A percentile compares a stretch with the other conserved stretches of the same genome.
Conservation (phyloP, 140 eudicot genomes). For the Senecio squalidus region DNA sequence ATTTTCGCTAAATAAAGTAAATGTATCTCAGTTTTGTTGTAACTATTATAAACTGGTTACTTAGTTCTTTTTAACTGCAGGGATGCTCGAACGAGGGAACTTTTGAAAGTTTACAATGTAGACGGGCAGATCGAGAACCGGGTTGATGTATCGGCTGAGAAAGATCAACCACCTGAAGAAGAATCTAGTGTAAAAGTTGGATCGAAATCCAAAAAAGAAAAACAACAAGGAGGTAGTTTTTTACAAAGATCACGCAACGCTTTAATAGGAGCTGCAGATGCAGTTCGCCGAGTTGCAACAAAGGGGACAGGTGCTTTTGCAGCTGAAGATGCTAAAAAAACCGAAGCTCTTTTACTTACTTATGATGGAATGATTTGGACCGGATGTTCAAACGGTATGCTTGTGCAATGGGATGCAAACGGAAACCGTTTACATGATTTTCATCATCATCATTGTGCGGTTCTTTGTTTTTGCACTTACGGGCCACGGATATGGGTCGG, state of each 20-base stretch:
- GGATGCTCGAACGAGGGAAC: slow-evolving; percentile 99
- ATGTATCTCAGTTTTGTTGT: no score
- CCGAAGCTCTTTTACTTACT: slow-evolving; percentile 77
- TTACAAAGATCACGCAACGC: slow-evolving; percentile 92
- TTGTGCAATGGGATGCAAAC: slow-evolving; percentile 93
- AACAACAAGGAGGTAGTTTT: slow-evolving; percentile 65
- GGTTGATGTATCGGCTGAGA: slow-evolving; percentile 51
- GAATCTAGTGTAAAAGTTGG: slow-evolving; percentile 67
- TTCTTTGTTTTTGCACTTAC: slow-evolving; percentile 71
- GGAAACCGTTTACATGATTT: slow-evolving; percentile 80
- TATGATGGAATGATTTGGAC: slow-evolving; percentile 89
- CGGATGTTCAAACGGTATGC: slow-evolving; percentile 80
- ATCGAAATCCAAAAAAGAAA: slow-evolving; percentile 78
- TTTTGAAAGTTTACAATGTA: slow-evolving; percentile 72
- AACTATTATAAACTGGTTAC: no score
- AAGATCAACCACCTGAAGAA: slow-evolving; percentile 71
- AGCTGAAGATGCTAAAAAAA: slow-evolving; percentile 77
- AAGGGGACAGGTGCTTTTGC: slow-evolving; percentile 76
- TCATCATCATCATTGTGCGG: slow-evolving; percentile 77
- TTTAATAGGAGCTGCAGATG: slow-evolving; percentile 97
- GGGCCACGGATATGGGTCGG: slow-evolving; percentile 94
- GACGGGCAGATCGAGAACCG: slow-evolving; percentile 94
- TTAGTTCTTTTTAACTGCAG: slow-evolving; percentile 36
- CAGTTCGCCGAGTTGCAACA: slow-evolving; percentile 93
- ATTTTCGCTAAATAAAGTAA: slow-evolving; percentile 13